Percentiles rank a stretch among this genome's conserved stretches.
Evolutionary conservation across 1,139 yeast genomes (phyloP).

Genomic region (Candida mesenterica): DNA sequence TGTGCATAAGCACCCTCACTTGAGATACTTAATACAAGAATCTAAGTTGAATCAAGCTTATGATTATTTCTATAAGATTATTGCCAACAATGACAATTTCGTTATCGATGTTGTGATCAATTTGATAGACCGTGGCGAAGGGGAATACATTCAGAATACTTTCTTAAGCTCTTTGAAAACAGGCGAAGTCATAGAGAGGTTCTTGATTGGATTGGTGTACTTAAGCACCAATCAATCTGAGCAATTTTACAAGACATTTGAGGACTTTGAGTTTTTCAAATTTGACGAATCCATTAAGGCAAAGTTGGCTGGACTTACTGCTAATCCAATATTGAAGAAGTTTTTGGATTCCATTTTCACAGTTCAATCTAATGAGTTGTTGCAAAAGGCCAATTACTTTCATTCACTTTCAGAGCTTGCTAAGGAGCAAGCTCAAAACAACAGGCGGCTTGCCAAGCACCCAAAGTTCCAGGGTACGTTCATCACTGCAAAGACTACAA

Average conservation of each 20-base stretch:
- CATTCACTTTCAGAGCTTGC: conserved; percentile 35
- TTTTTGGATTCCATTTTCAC: conserved; percentile 24
- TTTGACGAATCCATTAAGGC: conserved; percentile 9
- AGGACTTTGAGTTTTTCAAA: conserved; percentile 16
- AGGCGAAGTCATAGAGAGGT: conserved; percentile 21
- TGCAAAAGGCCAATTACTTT: conserved; percentile 30
- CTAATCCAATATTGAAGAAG: conserved; percentile 16
- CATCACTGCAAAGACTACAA: not conserved
- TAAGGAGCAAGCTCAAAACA: conserved; percentile 17
- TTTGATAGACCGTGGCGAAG: conserved; percentile 31
- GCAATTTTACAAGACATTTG: conserved; percentile 24
- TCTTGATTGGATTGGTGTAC: conserved; percentile 36
- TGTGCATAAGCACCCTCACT: conserved; percentile 19
- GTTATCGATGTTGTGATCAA: conserved; percentile 32
- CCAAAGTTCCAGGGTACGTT: not conserved
- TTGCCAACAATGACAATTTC: conserved; percentile 17
- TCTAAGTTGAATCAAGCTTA: conserved; percentile 25
- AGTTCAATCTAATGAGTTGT: not conserved
- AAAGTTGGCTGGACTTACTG: conserved; percentile 16
- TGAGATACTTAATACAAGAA: conserved; percentile 22
- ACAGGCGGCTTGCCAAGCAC: not conserved
- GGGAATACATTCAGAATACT: conserved; percentile 18
- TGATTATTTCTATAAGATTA: conserved; percentile 23
- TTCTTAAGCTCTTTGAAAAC: conserved; percentile 23
- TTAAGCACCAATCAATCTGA: conserved; percentile 29